Evolutionary conservation across 1,139 yeast genomes (phyloP).

Genomic region (Pichia sp.): DNA sequence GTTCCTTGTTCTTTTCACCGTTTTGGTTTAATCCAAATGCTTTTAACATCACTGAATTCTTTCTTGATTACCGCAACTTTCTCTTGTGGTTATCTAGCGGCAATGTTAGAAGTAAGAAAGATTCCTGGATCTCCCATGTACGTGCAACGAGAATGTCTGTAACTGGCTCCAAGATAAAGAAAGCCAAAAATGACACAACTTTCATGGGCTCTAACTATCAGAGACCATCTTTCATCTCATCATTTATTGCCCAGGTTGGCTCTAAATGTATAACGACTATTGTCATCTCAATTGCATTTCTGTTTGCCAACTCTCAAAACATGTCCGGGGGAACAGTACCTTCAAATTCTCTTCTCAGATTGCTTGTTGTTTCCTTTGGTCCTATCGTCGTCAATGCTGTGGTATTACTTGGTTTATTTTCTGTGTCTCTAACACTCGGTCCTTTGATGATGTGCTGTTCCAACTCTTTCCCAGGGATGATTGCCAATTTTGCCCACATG

Average conservation of each 20-base stretch:
- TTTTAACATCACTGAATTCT: constrained; percentile 41
- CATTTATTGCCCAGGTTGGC: constrained; percentile 30
- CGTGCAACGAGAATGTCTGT: constrained; percentile 35
- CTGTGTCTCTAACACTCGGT: constrained; percentile 39
- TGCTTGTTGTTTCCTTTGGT: constrained; percentile 35
- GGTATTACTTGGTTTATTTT: constrained; percentile 33
- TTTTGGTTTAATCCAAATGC: constrained; percentile 48
- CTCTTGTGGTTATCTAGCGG: constrained; percentile 42
- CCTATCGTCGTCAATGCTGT: constrained; percentile 43
- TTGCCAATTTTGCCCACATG: constrained; percentile 40
- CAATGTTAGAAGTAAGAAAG: constrained; percentile 27
- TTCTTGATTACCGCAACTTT: constrained; percentile 38
- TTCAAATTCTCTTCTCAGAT: constrained; percentile 33
- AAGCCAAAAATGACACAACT: constrained; percentile 19
- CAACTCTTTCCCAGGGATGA: constrained; percentile 35
- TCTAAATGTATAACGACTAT: constrained; percentile 29
- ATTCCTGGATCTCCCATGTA: constrained; percentile 38
- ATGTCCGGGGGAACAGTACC: constrained; percentile 28
- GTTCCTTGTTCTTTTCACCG: constrained; percentile 39
- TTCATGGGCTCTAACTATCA: constrained; percentile 30
- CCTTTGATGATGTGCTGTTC: constrained; percentile 36
- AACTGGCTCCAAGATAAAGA: constrained; percentile 37
- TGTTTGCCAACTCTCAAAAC: constrained; percentile 40
- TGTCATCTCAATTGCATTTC: constrained; percentile 33
- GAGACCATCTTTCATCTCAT: constrained; percentile 34